These are phyloP conservation scores for Pseudoturritis turrita DNA, from an alignment of 345 rosid genomes.

Conservation along the genomic window DNA sequence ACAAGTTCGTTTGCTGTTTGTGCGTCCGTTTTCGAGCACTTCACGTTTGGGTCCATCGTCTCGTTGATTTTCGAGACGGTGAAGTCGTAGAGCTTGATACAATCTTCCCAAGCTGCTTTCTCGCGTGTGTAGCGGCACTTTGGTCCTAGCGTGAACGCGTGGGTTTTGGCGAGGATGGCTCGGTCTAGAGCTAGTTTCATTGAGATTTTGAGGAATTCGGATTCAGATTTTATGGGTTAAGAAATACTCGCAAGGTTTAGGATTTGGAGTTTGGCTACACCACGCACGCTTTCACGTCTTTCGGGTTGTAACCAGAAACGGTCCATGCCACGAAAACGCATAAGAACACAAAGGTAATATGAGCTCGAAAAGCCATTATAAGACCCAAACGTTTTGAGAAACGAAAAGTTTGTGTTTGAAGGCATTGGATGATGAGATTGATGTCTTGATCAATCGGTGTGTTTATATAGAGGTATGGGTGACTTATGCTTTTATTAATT, in stretches of 20 bases:
- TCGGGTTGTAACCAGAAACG: slow-evolving; percentile 21
- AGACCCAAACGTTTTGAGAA: slow-evolving; percentile 10
- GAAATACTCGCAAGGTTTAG: slow-evolving; percentile 61
- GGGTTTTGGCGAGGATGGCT: slow-evolving; percentile 40
- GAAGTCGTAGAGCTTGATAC: slow-evolving; percentile 48
- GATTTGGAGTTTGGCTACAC: slow-evolving; percentile 68
- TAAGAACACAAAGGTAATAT: slow-evolving; percentile 24
- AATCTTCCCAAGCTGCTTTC: slow-evolving; percentile 73
- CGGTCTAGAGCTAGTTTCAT: slow-evolving; percentile 54
- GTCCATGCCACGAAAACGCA: slow-evolving; percentile 30
- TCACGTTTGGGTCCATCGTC: slow-evolving; percentile 40
- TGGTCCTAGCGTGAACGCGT: slow-evolving; percentile 42
- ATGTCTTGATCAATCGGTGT: slow-evolving; percentile 5
- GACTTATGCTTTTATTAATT: not conserved
- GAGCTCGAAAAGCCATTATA: slow-evolving; percentile 40
- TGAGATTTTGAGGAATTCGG: slow-evolving; percentile 46
- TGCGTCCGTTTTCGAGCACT: slow-evolving; percentile 53
- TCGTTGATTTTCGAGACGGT: slow-evolving; percentile 49
- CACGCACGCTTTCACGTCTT: slow-evolving; percentile 41
- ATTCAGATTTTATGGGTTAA: slow-evolving; percentile 34
- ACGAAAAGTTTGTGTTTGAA: slow-evolving; percentile 16
- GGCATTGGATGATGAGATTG: slow-evolving; percentile 9
- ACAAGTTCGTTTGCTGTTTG: too few relatives aligned
- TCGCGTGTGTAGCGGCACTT: slow-evolving; percentile 50
- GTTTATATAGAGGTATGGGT: slow-evolving; percentile 23